Evolutionary conservation across 164 flowering plant genomes (phyloP), one percentile per base, ranked within the genome.

Genomic region (Liquidambar formosana): DNA sequence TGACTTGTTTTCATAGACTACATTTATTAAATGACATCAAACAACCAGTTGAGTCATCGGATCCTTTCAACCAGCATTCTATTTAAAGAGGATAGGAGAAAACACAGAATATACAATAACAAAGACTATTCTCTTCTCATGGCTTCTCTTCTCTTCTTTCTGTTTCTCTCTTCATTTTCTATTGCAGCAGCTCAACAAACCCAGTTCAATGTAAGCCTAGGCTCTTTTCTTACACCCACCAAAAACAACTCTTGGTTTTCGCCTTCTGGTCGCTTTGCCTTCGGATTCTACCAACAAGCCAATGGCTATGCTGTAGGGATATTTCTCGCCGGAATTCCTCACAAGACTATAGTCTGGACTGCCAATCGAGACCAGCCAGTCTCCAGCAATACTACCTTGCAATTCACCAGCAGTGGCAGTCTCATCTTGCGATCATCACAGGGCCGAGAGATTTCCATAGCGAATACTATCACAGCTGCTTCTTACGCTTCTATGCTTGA

Each of bases 201-300:
- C 10, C 56, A 53, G 27, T 60, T 61, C n/a, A 73, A 64, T 19
- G 58, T 73, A 54, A 68, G 44, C 49, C 64, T 11, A 43, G 61
- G 68, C 8, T 70, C 71, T 38, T 66, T 71, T 43, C 61, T 71
- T 8, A 48, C 64, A 38, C 68, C 78, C 21, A 47, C 44, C 38
- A n/a, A 33, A 12, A 63, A 71, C 23, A 69, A 73, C n/a, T 56
- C 71, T 11, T 75, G 74, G 75, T 26, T 48, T 8, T 75, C 75
- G 13, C 58, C 23, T 59, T 75, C 77, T 1, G 67, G 71, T 25
- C 64, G 59, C 5, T 75, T 51, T 19, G 77, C 71, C 57, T 33
- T 33, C 6, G 41, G 53, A 49, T 49, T 49, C 53, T 49, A 49
- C 53, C 16, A 13, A 0, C 21, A 16, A 18, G 53, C 8, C 10